Base-by-base conservation (phyloP, 768 basidiomycete species). In the Tylopilus felleus region DNA sequence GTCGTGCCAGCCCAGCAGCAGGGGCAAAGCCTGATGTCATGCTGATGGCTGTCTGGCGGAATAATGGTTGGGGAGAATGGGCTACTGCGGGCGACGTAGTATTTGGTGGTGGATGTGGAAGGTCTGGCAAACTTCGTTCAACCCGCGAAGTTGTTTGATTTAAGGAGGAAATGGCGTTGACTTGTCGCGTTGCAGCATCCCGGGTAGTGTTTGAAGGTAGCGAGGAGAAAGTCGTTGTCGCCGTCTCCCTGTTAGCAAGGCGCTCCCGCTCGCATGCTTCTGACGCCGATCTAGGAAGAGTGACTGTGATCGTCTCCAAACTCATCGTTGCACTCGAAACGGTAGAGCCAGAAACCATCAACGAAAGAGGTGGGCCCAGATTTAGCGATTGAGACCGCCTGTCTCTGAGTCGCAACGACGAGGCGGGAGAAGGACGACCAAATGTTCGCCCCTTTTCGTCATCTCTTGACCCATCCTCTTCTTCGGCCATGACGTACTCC, bases 1-100 rank as follows among this genome's bases (percentile, higher is more conserved):
- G 80, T 63, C 84, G 85, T 10, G 88, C 89, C 9, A 88, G 76
- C 9, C 87, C 88, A 17, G 86, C 86, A 21, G 84, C 85, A 25
- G 87, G 86, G 3, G 83, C 83, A 45, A 88, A 76, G 39, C 83
- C 78, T 36, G 77, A 78, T 3, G 85, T 81, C 74, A 90, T 83
- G 61, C 87, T 89, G 57, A 90, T 78, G 17, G 88, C 80, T n/a
- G 85, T 83, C 62, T 83, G 85, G 21, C 85, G 73, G 56, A 79
- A 71, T 25, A 74, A 71, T 12, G 73, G 69, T 40, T 70, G 65
- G 23, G 65, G 53, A 49, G 52, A 59, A 35, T 56, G 33, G 19
- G 25, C 13, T 21, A 52, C 58, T 33, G 60, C 55, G 1, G 54
- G 33, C 23, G 48, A 23, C 8, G 51, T 33, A 10, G 33, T 17